Evolutionary conservation across 2,329 filamentous ascomycete genomes (phyloP), one percentile per base, ranked within the genome.

Genomic region (Paecilomyces sp.): DNA sequence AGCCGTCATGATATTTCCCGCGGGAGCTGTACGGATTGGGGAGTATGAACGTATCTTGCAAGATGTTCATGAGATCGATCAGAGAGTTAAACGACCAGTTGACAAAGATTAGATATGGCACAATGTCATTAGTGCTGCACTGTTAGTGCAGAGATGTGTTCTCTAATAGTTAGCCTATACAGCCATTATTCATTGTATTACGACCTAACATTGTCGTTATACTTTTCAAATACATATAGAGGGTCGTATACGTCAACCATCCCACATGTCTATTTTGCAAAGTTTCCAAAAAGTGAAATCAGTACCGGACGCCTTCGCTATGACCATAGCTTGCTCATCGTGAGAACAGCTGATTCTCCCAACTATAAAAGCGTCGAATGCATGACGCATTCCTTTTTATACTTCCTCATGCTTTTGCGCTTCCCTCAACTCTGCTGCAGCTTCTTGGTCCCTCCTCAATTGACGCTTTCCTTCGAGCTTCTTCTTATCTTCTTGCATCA

Each of bases 1-100:
- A 70, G 91, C 90, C 1, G 73, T 94, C 54, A 78, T 92, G 67
- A 72, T 96, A 2, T 96, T 92, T 87, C 81, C 86, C 47, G 87
- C 92, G 12, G 90, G 89, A 1, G 83, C 88, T 3, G 72, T 97
- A 63, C 83, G 89, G 61, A 68, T 96, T 58, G 81, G 84, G 34
- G 81, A 83, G 53, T 97, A 96, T 71, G 87, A 93, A 73, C 78
- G 74, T 54, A 82, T 83, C 34, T 67, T 89, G 55, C 70, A 71
- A 54, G 73, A 77, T 58, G 64, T 70, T 31, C 67, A 70, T 58
- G 71, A 72, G 28, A 68, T 73, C 2, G 71, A 76, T 36, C 67
- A 65, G 34, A 69, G 69, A 59, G 56, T 74, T 11, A 57, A 59
- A 25, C 56, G 61, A 12, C 57, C 62, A 8, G 51, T 54, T 22